phyloP scores from a whole-genome alignment of 2,329 filamentous ascomycete species.

The Atkinsonella texensis region DNA sequence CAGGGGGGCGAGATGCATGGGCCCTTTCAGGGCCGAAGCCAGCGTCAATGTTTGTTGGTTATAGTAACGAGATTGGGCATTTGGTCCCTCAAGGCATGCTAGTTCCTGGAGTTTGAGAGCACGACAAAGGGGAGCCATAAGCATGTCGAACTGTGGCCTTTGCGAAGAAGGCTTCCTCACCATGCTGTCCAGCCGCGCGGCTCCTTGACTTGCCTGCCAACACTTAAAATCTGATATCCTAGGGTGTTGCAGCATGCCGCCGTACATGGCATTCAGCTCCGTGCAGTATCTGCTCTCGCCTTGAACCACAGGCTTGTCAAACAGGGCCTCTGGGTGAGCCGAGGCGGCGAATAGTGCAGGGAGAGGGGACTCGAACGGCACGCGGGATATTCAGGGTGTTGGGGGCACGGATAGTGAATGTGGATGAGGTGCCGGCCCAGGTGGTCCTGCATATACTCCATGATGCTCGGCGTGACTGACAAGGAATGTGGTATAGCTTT shows the following conservation, averaged over 20 bases:
- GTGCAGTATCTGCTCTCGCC: constrained; percentile 42
- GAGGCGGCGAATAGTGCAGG: constrained; percentile 34
- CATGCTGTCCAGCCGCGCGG: constrained; percentile 13
- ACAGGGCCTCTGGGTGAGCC: constrained; percentile 27
- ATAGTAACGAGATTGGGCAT: constrained; percentile 49
- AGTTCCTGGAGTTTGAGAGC: background rate
- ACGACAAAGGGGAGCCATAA: no score
- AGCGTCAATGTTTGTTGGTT: constrained; percentile 10
- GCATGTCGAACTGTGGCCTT: no score
- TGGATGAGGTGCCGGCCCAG: constrained; percentile 18
- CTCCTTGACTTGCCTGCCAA: constrained; percentile 30
- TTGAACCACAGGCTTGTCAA: constrained; percentile 30
- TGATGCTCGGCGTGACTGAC: background rate
- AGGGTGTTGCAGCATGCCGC: constrained; percentile 32
- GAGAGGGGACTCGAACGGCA: constrained; percentile 44
- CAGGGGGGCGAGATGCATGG: constrained; percentile 7
- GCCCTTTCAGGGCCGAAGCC: constrained; percentile 31
- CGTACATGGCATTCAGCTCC: constrained; percentile 34
- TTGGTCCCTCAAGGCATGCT: constrained; percentile 32
- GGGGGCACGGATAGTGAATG: constrained; percentile 14
- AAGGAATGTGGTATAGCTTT: no score
- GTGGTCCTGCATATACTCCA: constrained; percentile 14
- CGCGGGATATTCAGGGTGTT: constrained; percentile 30
- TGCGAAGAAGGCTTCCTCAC: constrained; percentile 11
- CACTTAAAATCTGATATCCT: constrained; percentile 36